These are phyloP conservation scores for Heimioporus sp. DNA, from an alignment of 768 basidiomycete species.

Conservation along the genomic window DNA sequence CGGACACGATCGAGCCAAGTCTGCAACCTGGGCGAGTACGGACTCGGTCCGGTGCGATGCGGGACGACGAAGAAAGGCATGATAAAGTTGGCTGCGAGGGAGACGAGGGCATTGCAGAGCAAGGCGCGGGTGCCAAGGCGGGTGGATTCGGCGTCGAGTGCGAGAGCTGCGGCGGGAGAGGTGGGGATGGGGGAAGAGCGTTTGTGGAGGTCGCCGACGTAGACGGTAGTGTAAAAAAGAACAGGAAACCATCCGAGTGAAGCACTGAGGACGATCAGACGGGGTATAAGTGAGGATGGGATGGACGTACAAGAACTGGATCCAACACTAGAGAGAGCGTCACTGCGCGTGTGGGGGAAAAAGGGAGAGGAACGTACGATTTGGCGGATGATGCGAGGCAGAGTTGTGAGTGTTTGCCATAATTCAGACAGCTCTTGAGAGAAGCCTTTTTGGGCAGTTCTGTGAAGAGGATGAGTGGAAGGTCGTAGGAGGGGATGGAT, in stretches of 20 bases:
- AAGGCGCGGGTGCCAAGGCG: conserved; percentile 83
- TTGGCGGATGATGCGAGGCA: conserved; percentile 74
- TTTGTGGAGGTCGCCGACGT: conserved; percentile 86
- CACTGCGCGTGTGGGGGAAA: conserved; percentile 1
- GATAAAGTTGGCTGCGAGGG: conserved; percentile 63
- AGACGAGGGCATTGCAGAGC: conserved; percentile 71
- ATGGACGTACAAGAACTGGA: conserved; percentile 74
- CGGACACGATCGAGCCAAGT: conserved; percentile 44
- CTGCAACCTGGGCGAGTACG: conserved; percentile 16
- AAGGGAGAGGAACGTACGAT: conserved; percentile 55
- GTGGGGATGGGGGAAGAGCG: conserved; percentile 35
- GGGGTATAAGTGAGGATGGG: not conserved
- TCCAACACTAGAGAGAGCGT: conserved; percentile 52
- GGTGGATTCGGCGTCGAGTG: conserved; percentile 66
- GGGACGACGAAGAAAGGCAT: conserved; percentile 61
- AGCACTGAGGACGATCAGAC: conserved; percentile 42
- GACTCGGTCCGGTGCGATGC: conserved; percentile 14
- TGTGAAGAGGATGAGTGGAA: conserved; percentile 9
- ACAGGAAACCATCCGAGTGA: conserved; percentile 94
- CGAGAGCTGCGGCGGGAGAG: conserved; percentile 31
- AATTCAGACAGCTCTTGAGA: conserved; percentile 56
- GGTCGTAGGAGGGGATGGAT: not conserved
- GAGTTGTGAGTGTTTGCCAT: conserved; percentile 63
- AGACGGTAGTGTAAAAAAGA: conserved; percentile 84
- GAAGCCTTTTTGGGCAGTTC: conserved; percentile 28